Evolutionary conservation across 1,139 yeast species (phyloP).

Genomic region (Saccharomyces hybrid): DNA sequence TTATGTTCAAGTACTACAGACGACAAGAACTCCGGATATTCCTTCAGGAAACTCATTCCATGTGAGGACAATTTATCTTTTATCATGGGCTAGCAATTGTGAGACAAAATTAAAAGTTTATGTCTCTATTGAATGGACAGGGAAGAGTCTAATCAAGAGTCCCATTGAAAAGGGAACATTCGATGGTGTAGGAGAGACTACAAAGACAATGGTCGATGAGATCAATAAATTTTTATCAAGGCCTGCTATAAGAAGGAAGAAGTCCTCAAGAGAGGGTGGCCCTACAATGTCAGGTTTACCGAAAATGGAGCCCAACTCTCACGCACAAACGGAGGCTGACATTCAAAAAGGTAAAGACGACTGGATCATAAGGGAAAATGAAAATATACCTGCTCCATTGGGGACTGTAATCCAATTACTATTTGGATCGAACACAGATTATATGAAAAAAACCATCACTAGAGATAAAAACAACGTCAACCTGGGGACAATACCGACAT

Average conservation of each 20-base stretch:
- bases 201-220: conserved; percentile 40
- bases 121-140: conserved; percentile 70
- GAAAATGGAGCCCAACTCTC: conserved; percentile 50
- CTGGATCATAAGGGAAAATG: conserved; percentile 50
- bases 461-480: conserved; percentile 68
- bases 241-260: conserved; percentile 17
- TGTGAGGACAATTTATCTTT: conserved; percentile 52
- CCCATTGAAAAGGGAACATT: conserved; percentile 57
- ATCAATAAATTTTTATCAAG: conserved; percentile 26
- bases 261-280: conserved; percentile 11
- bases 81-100: conserved; percentile 67
- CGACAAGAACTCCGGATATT: conserved; percentile 83
- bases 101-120: conserved; percentile 58
- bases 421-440: conserved; percentile 65
- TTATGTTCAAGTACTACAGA: conserved; percentile 52
- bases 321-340: conserved; percentile 44
- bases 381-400: conserved; percentile 56
- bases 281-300: conserved; percentile 21
- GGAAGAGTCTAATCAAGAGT: conserved; percentile 39
- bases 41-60: conserved; percentile 83
- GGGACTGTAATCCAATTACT: conserved; percentile 66
- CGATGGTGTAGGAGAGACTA: conserved; percentile 54
- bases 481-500: conserved; percentile 49
- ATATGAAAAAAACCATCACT: conserved; percentile 42
- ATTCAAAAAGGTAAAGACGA: conserved; percentile 54